phyloP scores from a whole-genome alignment of 2,329 filamentous ascomycete genomes.

The Alternaria sp. region DNA sequence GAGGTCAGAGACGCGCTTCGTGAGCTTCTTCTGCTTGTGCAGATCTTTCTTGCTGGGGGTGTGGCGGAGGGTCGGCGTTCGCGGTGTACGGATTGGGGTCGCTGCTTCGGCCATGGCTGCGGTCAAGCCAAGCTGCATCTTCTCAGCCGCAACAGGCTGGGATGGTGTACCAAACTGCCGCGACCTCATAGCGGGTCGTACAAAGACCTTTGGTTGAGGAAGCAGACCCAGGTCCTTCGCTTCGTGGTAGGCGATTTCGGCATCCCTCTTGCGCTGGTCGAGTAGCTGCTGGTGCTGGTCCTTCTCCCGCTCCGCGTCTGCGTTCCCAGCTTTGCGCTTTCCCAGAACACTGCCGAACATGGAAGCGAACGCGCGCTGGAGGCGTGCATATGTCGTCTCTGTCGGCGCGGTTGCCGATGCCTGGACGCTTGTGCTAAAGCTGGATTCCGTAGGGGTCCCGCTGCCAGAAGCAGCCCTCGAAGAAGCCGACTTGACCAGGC shows the following conservation, averaged over 20 bases:
- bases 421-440: slow-evolving; percentile 5
- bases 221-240: slow-evolving; percentile 44
- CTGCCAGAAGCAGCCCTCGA: slow-evolving; percentile 1
- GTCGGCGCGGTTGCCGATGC: slow-evolving; percentile 6
- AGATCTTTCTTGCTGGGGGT: slow-evolving; percentile 64
- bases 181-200: slow-evolving; percentile 25
- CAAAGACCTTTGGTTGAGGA: slow-evolving; percentile 40
- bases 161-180: slow-evolving; percentile 14
- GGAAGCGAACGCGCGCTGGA: slow-evolving; percentile 34
- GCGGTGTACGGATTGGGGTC: slow-evolving; percentile 17
- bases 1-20: slow-evolving; percentile 66
- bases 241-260: slow-evolving; percentile 40
- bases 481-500: neutral
- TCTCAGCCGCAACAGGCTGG: neutral
- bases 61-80: slow-evolving; percentile 49
- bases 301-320: slow-evolving; percentile 25
- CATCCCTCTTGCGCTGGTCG: slow-evolving; percentile 37
- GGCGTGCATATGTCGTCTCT: slow-evolving; percentile 36
- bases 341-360: slow-evolving; percentile 36
- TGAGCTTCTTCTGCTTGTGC: slow-evolving; percentile 62
- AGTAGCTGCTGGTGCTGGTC: slow-evolving; percentile 19
- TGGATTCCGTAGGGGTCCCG: slow-evolving; percentile 1
- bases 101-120: slow-evolving; percentile 12
- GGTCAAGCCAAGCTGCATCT: slow-evolving; percentile 13
- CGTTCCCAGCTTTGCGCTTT: slow-evolving; percentile 38